Evolutionary conservation across 495 filamentous ascomycete genomes (phyloP), one percentile per base, ranked within the genome.

Genomic region (Penicillium taxi): DNA sequence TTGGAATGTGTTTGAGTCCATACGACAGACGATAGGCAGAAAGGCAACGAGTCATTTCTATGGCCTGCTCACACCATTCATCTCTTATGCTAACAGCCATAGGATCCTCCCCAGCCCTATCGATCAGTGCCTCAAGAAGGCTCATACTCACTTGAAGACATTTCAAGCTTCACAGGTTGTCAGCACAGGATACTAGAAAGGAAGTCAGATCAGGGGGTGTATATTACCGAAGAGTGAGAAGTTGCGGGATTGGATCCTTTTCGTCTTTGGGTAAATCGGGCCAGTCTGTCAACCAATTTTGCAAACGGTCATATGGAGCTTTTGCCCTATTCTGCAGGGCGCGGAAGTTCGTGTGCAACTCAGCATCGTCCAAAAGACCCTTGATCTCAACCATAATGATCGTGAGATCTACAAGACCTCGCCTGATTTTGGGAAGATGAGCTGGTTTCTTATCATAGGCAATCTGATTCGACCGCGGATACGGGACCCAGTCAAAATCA

Each of bases 201-300:
- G 17, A 2, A 4, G 5, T 6, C 15, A 29, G 24, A 29, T 18
- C 6, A 37, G 15, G 2, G 12, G 20, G 14, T 7, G 14, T 27
- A 17, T 8, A 63, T 61, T 57, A 69, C 65, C 59, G 56, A 35
- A 66, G 29, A 20, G 59, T 46, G 11, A 69, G 33, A 9, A 64
- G 22, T 30, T 67, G 63, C 31, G 65, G 57, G 15, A 59, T 37
- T 9, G 48, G 50, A 12, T 50, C 42, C 9, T 50, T 43, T 32
- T 50, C 49, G 15, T 45, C 45, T 9, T 51, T 37, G 9, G 39
- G 32, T 24, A 44, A 32, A 30, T 44, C 41, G 2, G 56, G 55
- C 45, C 61, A 50, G 14, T 33, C 29, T 16, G 41, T 25, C 12
- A 57, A 35, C 51, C 59, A 66, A 0, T 30, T n/a, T 28, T 47